Evolutionary conservation across 2,329 filamentous ascomycete species (phyloP), one percentile per base, ranked within the genome.

Genomic region (Camillea tinctor): DNA sequence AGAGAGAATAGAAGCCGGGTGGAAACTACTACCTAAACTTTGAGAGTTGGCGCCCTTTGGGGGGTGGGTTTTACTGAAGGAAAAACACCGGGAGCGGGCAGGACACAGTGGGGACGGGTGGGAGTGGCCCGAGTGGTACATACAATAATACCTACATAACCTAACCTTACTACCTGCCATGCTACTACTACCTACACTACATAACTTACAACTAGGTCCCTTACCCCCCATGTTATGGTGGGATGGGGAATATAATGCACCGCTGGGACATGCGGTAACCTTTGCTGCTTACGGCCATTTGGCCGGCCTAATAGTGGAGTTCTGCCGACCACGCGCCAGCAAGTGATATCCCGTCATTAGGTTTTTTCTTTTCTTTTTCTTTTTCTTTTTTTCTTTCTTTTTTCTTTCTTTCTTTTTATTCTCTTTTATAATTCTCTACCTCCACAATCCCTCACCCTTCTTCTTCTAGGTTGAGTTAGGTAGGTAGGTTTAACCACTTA

Each of bases 261-360:
- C 54, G 62, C 61, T 60, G 58, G 61, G 60, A 58, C 62, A 63
- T 64, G 62, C 60, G 62, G 62, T 64, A 50, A 30, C 64, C 62
- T 60, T 61, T 62, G 62, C 64, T 71, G 67, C 65, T 69, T 68
- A 67, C 70, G 70, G 70, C 70, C 65, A 67, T 68, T 69, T 71
- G 64, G 62, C 70, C 70, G 70, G 70, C 69, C 66, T 68, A 72
- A 72, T 72, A 72, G 70, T 72, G 70, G 70, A 70, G 68, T 67
- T 64, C 54, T 68, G 67, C 66, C 69, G 68, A 69, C 70, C 66
- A 69, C 68, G 65, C 54, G 57, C 66, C 69, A 70, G 67, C 69
- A 63, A 71, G 68, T 71, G 60, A 69, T 64, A 65, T 65, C 59
- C 61, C 61, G 60, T 57, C 65, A 64, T 66, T 64, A 68, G 62